phyloP scores from a whole-genome alignment of 768 basidiomycete genomes.

The Pleurotus citrinopileatus region DNA sequence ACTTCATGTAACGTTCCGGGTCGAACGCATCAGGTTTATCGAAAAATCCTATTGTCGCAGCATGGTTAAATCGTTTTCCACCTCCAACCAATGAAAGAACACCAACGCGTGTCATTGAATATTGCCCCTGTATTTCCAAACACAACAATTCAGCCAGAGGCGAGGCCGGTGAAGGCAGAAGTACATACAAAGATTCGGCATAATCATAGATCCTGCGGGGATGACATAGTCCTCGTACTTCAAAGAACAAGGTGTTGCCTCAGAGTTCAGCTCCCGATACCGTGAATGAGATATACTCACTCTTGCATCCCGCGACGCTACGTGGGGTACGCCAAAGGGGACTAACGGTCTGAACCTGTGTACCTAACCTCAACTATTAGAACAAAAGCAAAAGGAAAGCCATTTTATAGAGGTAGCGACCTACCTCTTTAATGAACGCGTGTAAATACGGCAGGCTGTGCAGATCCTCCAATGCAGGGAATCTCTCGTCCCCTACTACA shows the following conservation, averaged over 20 bases:
- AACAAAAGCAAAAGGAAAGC: neutral
- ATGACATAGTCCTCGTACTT: constrained; percentile 26
- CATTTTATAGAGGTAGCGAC: no score
- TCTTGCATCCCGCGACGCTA: constrained; percentile 8
- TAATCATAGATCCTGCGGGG: constrained; percentile 31
- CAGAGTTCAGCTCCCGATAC: constrained; percentile 23
- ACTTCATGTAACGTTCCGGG: constrained; percentile 1
- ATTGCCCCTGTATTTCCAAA: constrained; percentile 2
- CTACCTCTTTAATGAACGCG: constrained; percentile 12
- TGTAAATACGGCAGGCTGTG: constrained; percentile 15
- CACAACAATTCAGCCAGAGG: neutral
- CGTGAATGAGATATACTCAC: constrained; percentile 6
- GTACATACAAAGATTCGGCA: constrained; percentile 31
- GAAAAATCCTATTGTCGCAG: neutral
- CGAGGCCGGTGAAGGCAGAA: neutral
- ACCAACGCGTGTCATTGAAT: constrained; percentile 5
- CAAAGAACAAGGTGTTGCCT: constrained; percentile 20
- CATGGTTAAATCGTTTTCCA: neutral
- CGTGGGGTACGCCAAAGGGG: constrained; percentile 16
- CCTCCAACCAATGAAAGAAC: neutral
- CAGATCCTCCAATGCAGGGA: constrained; percentile 7
- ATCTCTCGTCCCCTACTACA: constrained; percentile 14
- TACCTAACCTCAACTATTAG: neutral
- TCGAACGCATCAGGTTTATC: constrained; percentile 2
- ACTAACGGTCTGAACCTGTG: constrained; percentile 11